Conservation (phyloP, 306 rosid genomes). For the Gillenia trifoliata region DNA sequence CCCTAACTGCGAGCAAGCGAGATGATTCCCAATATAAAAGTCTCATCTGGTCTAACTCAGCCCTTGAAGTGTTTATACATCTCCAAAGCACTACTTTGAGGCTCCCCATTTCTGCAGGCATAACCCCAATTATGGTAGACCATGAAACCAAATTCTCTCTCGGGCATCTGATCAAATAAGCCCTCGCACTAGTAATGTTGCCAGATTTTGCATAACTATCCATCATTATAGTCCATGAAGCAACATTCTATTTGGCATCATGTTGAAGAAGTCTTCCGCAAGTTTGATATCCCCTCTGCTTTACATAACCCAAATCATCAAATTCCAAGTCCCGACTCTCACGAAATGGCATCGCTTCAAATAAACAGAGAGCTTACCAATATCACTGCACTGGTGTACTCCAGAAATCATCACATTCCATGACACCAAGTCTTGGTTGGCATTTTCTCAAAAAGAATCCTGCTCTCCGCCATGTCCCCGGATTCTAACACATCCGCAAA, state of each 20-base stretch:
- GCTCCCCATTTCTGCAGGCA: constrained; percentile 5
- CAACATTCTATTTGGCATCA: neutral
- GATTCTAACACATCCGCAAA: constrained; percentile 1
- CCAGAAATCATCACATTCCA: constrained; percentile 11
- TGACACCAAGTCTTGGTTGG: constrained; percentile 5
- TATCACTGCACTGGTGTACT: neutral
- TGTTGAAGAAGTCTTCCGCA: neutral
- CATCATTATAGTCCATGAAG: constrained; percentile 14
- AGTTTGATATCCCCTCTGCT: neutral
- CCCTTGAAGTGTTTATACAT: constrained; percentile 8
- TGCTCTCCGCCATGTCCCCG: constrained; percentile 2
- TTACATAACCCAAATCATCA: neutral
- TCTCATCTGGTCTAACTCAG: constrained; percentile 7
- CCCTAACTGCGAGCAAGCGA: constrained; percentile 12
- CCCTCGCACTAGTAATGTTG: neutral
- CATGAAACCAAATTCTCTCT: constrained; percentile 7
- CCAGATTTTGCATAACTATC: constrained; percentile 8
- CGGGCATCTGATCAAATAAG: constrained; percentile 4
- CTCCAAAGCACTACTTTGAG: neutral
- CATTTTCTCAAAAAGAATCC: constrained; percentile 7
- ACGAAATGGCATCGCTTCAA: neutral
- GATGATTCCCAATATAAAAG: constrained; percentile 12
- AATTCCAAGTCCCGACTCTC: constrained; percentile 10
- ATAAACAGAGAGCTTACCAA: neutral
- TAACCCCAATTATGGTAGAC: constrained; percentile 13